Percentiles rank a stretch among this genome's conserved stretches.
Evolutionary conservation across 148 eudicot genomes (phyloP).

Genomic region (Arbutus unedo): DNA sequence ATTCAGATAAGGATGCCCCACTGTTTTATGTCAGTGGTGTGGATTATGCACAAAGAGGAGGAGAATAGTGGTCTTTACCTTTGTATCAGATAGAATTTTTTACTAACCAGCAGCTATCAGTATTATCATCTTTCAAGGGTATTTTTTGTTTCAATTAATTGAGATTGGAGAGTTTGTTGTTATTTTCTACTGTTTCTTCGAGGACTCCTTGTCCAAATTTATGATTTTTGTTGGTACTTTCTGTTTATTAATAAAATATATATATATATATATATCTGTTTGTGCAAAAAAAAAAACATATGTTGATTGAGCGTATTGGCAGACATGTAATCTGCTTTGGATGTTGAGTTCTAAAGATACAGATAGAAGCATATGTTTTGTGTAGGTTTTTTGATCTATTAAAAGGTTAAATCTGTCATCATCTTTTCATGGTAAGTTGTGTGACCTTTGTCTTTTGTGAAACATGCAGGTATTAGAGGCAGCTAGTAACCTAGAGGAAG

Average conservation of each 20-base stretch:
- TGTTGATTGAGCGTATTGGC: slow-evolving; percentile 5
- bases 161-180: not conserved
- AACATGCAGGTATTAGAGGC: slow-evolving; percentile 79
- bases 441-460: slow-evolving; percentile 5
- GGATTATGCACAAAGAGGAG: not conserved
- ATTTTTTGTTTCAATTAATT: not conserved
- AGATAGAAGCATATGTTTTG: not conserved
- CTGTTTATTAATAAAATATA: too few relatives aligned
- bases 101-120: not conserved
- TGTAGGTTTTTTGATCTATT: not conserved
- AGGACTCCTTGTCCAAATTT: not conserved
- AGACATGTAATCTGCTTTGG: not conserved
- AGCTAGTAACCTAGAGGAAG: slow-evolving; percentile 89
- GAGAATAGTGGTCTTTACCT: not conserved
- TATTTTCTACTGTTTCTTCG: not conserved
- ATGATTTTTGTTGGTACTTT: not conserved
- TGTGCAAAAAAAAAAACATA: not conserved
- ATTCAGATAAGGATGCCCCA: not conserved
- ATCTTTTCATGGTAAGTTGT: slow-evolving; percentile 7
- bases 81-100: not conserved
- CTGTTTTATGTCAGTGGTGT: not conserved
- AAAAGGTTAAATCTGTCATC: not conserved
- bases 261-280: not conserved
- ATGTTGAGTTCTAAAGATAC: not conserved
- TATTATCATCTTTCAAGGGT: not conserved